phyloP scores from a whole-genome alignment of 2,329 filamentous ascomycete genomes.

The Hymenoscyphus repandus region DNA sequence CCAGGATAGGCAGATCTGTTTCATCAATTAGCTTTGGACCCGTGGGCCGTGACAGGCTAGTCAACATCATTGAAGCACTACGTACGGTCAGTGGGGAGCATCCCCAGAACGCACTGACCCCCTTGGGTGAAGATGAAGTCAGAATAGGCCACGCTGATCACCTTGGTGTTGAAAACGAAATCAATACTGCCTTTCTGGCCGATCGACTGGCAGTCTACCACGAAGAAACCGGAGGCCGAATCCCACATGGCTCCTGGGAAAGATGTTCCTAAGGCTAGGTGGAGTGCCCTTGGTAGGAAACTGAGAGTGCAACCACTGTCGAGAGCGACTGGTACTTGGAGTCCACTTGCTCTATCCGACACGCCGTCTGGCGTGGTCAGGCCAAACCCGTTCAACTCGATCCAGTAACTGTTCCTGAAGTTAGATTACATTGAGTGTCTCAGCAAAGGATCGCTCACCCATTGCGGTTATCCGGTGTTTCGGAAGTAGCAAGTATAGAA shows the following conservation, averaged over 20 bases:
- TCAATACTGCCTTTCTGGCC: conserved; percentile 10
- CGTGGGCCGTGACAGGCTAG: too few species aligned
- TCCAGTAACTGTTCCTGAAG: conserved; percentile 17
- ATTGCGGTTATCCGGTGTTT: background rate
- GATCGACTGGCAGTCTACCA: conserved; percentile 8
- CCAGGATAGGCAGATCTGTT: too few species aligned
- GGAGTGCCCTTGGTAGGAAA: conserved; percentile 10
- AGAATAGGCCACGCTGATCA: conserved; percentile 15
- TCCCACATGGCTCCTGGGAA: conserved; percentile 12
- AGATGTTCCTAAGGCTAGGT: conserved; percentile 7
- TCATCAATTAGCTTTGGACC: background rate
- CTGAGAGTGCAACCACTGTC: conserved; percentile 16
- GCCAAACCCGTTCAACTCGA: conserved; percentile 17
- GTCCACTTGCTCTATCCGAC: too few species aligned
- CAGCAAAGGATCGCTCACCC: too few species aligned
- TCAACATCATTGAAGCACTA: too few species aligned
- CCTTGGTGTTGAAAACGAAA: conserved; percentile 14
- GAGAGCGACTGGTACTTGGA: conserved; percentile 12
- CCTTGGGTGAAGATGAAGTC: conserved; percentile 16
- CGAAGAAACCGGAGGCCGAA: conserved; percentile 9
- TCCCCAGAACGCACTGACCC: conserved; percentile 7
- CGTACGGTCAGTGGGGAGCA: too few species aligned
- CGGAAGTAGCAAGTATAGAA: conserved; percentile 12
- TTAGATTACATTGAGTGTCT: too few species aligned
- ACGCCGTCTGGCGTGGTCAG: conserved; percentile 6